Percentiles rank a stretch among this genome's conserved stretches.
phyloP scores from a whole-genome alignment of 495 filamentous ascomycete species.

The Aspergillus campestris region DNA sequence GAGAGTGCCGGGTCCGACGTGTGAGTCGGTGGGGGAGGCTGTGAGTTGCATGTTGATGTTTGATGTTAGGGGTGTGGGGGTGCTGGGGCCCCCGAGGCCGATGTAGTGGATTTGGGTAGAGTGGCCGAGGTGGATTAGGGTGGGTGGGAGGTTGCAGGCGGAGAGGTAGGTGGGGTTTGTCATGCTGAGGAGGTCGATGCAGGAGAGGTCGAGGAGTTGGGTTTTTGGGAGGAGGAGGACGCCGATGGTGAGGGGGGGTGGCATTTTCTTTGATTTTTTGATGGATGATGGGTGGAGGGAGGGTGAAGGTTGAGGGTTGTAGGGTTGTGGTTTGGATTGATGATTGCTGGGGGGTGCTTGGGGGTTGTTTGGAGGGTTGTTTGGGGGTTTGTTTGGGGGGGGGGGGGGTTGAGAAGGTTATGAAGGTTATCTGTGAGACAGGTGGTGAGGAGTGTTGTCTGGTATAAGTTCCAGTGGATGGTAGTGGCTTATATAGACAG shows the following conservation, averaged over 20 bases:
- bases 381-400: too few relatives aligned
- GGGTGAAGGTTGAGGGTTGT: too few relatives aligned
- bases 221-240: conserved; percentile 35
- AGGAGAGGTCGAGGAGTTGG: conserved; percentile 43
- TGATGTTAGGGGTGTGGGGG: conserved; percentile 25
- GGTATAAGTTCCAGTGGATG: too few relatives aligned
- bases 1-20: conserved; percentile 39
- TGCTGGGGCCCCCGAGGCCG: conserved; percentile 19
- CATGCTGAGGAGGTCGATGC: conserved; percentile 39
- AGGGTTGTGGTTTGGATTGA: neutral
- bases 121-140: conserved; percentile 29
- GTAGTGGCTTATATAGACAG: too few relatives aligned
- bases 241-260: conserved; percentile 25
- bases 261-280: neutral
- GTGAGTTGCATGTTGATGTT: conserved; percentile 26
- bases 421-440: too few relatives aligned
- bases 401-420: too few relatives aligned
- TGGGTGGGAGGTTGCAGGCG: conserved; percentile 19
- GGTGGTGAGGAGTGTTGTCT: too few relatives aligned
- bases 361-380: too few relatives aligned
- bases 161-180: conserved; percentile 37
- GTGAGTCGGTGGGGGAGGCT: conserved; percentile 29
- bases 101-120: conserved; percentile 39
- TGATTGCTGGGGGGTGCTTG: neutral
- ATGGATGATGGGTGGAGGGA: neutral